Conservation (phyloP, 805 yeast species). For the Zygosaccharomyces gambellarensis region DNA sequence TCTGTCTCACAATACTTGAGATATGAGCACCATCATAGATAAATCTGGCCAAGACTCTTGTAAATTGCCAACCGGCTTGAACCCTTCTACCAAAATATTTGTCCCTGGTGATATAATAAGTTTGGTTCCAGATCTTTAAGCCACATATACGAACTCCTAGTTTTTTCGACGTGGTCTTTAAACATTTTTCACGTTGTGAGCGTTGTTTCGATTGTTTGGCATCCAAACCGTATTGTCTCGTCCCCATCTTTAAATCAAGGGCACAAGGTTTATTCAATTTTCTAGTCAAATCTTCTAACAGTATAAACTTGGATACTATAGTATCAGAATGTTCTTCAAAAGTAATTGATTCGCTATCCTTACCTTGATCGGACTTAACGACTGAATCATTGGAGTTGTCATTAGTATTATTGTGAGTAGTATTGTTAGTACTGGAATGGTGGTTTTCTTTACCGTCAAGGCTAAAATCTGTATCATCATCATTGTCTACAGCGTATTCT, state of each 20-base stretch:
- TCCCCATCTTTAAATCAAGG: slow-evolving; percentile 94
- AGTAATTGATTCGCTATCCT: slow-evolving; percentile 20
- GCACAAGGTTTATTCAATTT: slow-evolving; percentile 85
- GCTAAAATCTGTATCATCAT: slow-evolving; percentile 7
- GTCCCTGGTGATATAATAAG: slow-evolving; percentile 63
- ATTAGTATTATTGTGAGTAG: background rate
- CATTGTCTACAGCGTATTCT: slow-evolving; percentile 18
- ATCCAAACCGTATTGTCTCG: slow-evolving; percentile 96
- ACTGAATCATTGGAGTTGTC: background rate
- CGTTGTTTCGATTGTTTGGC: slow-evolving; percentile 65
- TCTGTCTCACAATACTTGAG: slow-evolving; percentile 56
- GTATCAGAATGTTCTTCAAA: slow-evolving; percentile 28
- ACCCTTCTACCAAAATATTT: slow-evolving; percentile 88
- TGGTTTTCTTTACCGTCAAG: slow-evolving; percentile 4
- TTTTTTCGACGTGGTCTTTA: slow-evolving; percentile 67
- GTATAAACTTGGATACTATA: slow-evolving; percentile 55
- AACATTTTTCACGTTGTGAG: slow-evolving; percentile 81
- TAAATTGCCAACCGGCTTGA: slow-evolving; percentile 67
- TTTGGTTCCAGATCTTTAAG: slow-evolving; percentile 72
- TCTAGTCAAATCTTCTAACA: slow-evolving; percentile 85
- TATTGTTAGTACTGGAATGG: background rate
- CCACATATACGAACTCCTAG: slow-evolving; percentile 95
- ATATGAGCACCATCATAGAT: slow-evolving; percentile 67
- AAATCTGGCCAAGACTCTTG: slow-evolving; percentile 67
- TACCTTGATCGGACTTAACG: background rate